Evolutionary conservation across 768 basidiomycete species (phyloP).

Genomic region (Panellus pusillus): DNA sequence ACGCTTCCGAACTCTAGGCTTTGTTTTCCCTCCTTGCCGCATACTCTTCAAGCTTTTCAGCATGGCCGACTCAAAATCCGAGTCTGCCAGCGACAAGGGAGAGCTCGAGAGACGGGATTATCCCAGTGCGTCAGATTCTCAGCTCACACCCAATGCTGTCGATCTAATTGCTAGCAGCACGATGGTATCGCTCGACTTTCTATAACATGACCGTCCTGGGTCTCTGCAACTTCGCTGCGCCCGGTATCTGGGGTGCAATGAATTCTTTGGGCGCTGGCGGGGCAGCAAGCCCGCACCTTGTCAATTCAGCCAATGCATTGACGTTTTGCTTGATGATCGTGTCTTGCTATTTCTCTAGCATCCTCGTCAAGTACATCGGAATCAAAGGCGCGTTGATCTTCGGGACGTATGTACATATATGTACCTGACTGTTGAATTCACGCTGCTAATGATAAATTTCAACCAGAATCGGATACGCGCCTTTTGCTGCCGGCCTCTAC

Average conservation of each 20-base stretch:
- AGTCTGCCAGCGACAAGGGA: too few relatives aligned
- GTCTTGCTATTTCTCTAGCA: neutral
- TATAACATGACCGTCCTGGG: conserved; percentile 9
- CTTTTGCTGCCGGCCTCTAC: conserved; percentile 12
- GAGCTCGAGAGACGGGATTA: too few relatives aligned
- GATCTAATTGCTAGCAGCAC: neutral
- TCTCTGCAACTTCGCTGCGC: conserved; percentile 5
- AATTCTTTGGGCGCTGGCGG: conserved; percentile 18
- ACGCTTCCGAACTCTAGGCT: too few relatives aligned
- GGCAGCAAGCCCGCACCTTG: conserved; percentile 1
- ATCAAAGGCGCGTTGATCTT: neutral
- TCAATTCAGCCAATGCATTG: conserved; percentile 12
- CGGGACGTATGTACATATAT: neutral
- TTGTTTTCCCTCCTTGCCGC: too few relatives aligned
- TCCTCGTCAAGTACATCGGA: neutral
- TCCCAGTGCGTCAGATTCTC: too few relatives aligned
- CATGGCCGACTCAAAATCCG: too few relatives aligned
- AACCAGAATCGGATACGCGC: conserved; percentile 3
- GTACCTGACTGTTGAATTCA: too few relatives aligned
- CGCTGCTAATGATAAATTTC: too few relatives aligned
- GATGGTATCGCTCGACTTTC: conserved; percentile 11
- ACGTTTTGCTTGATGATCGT: neutral
- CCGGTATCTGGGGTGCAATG: conserved; percentile 16
- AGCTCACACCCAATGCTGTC: too few relatives aligned
- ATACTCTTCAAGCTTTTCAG: too few relatives aligned